Conservation (phyloP, 2,329 filamentous ascomycete genomes). For the Fusarium anthophilum region DNA sequence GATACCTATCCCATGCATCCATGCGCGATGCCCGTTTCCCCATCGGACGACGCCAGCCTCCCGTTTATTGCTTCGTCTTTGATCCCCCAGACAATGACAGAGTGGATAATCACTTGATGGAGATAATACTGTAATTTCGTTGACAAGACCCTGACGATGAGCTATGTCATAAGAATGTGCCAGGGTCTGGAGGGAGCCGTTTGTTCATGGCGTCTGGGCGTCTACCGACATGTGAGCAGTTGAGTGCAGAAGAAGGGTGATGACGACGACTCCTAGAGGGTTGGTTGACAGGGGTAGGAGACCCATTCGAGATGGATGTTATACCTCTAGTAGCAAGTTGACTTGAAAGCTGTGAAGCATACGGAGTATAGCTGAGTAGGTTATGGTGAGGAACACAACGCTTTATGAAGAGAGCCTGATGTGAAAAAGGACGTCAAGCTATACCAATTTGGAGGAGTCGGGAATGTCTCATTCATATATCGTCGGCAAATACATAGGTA, state of each 20-base stretch:
- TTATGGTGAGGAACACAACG: neutral
- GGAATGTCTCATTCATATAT: neutral
- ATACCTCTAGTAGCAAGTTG: neutral
- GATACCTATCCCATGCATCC: neutral
- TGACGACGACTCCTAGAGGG: slow-evolving; percentile 29
- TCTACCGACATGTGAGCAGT: neutral
- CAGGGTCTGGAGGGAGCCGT: slow-evolving; percentile 6
- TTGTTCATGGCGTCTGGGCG: neutral
- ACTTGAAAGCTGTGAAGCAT: neutral
- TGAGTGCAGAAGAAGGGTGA: slow-evolving; percentile 9
- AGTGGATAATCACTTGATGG: neutral
- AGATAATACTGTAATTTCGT: neutral
- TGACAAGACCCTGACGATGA: slow-evolving; percentile 2
- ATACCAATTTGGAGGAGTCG: neutral
- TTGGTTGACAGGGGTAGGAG: slow-evolving; percentile 9
- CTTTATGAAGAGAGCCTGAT: neutral
- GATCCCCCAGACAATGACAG: neutral
- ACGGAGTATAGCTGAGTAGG: neutral
- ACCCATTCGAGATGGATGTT: slow-evolving; percentile 5
- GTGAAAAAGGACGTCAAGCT: neutral
- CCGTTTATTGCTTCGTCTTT: neutral
- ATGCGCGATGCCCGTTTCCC: neutral
- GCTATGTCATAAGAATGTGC: slow-evolving; percentile 3
- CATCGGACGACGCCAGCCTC: slow-evolving; percentile 18
- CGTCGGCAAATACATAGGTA: neutral